These are phyloP conservation scores for Dactylellina sp. DNA, from an alignment of 2,329 filamentous ascomycete species.

Conservation along the genomic window DNA sequence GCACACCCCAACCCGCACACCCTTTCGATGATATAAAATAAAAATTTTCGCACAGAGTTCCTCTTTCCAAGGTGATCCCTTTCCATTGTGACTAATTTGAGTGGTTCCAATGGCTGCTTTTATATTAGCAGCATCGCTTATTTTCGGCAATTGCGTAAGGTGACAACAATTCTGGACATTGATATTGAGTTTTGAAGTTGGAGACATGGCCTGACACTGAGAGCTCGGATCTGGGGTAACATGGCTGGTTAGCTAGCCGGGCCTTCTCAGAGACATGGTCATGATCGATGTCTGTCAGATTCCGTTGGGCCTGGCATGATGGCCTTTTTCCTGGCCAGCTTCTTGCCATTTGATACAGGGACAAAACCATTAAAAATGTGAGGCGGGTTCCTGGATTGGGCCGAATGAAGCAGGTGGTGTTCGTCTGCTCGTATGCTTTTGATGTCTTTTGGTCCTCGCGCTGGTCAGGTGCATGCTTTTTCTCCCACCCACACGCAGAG, in stretches of 20 bases:
- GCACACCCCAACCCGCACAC: slow-evolving; percentile 22
- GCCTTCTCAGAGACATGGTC: slow-evolving; percentile 31
- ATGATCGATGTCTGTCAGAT: slow-evolving; percentile 25
- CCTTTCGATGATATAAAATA: slow-evolving; percentile 41
- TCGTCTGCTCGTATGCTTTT: slow-evolving; percentile 24
- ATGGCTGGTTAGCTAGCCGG: slow-evolving; percentile 33
- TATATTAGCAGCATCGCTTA: slow-evolving; percentile 54
- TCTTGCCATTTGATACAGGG: slow-evolving; percentile 44
- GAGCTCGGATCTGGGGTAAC: slow-evolving; percentile 57
- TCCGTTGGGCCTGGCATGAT: slow-evolving; percentile 24
- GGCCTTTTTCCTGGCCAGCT: neutral
- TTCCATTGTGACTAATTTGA: slow-evolving; percentile 48
- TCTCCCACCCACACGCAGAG: slow-evolving; percentile 2
- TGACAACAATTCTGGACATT: slow-evolving; percentile 34
- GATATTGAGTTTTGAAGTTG: slow-evolving; percentile 20
- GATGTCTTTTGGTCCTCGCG: slow-evolving; percentile 15
- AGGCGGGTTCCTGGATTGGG: slow-evolving; percentile 49
- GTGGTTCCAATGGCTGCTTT: slow-evolving; percentile 44
- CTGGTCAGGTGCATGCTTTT: slow-evolving; percentile 34
- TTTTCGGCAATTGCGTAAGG: slow-evolving; percentile 57
- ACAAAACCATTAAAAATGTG: slow-evolving; percentile 16
- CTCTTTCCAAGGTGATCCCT: slow-evolving; percentile 22
- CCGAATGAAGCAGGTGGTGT: slow-evolving; percentile 51
- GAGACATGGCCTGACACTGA: slow-evolving; percentile 18
- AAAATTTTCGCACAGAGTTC: slow-evolving; percentile 42